phyloP scores from a whole-genome alignment of 1,284 basidiomycete genomes.

The Leucoagaricus sp. region DNA sequence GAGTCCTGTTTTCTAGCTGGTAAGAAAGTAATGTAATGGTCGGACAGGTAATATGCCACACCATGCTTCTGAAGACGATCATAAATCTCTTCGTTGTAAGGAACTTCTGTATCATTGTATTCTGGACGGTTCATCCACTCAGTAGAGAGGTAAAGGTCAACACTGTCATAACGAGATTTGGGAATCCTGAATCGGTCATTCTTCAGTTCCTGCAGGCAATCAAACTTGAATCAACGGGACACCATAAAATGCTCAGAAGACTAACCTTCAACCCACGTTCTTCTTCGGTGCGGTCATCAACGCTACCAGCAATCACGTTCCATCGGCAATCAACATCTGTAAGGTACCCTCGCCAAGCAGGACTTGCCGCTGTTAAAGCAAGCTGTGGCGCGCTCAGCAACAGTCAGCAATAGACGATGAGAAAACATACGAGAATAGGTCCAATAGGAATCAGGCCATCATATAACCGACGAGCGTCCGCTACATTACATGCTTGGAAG shows the following conservation, averaged over 20 bases:
- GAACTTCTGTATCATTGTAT: slow-evolving; percentile 90
- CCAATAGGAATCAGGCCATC: slow-evolving; percentile 94
- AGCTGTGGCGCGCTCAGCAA: slow-evolving; percentile 51
- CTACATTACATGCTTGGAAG: slow-evolving; percentile 94
- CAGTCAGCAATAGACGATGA: neutral
- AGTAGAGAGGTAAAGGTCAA: slow-evolving; percentile 91
- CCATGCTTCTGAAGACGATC: slow-evolving; percentile 74
- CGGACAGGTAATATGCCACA: slow-evolving; percentile 29
- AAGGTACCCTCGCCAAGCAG: slow-evolving; percentile 92
- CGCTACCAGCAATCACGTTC: slow-evolving; percentile 97
- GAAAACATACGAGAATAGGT: slow-evolving; percentile 80
- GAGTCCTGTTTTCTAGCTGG: slow-evolving; percentile 60
- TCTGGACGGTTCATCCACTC: slow-evolving; percentile 86
- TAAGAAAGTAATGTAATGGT: neutral
- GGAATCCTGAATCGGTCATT: slow-evolving; percentile 80
- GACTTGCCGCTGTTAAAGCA: slow-evolving; percentile 92
- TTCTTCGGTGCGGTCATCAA: slow-evolving; percentile 95
- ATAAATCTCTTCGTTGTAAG: slow-evolving; percentile 78
- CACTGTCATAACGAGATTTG: slow-evolving; percentile 97
- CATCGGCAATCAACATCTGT: slow-evolving; percentile 98
- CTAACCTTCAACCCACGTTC: slow-evolving; percentile 85
- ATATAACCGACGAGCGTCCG: slow-evolving; percentile 91
- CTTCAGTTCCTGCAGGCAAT: slow-evolving; percentile 65
- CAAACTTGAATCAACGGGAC: neutral
- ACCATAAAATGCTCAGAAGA: slow-evolving; percentile 7